These are phyloP conservation scores for Arxiozyma bovina DNA, from an alignment of 1,139 yeast genomes.

Conservation along the genomic window DNA sequence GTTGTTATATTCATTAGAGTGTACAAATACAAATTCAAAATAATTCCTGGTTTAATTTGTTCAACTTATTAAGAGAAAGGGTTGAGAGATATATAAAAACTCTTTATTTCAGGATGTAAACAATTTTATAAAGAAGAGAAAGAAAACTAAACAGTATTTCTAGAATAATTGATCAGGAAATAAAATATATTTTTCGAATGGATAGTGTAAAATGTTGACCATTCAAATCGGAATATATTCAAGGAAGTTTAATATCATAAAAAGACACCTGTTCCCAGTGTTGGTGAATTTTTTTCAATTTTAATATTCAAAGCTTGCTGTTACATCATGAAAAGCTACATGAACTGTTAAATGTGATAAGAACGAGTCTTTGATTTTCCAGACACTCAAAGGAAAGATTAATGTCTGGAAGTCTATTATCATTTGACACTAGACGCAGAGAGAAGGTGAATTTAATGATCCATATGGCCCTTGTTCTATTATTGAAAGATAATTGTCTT, in stretches of 20 bases:
- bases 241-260: not conserved
- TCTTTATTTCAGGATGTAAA: no score
- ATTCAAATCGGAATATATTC: no score
- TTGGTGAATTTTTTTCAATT: no score
- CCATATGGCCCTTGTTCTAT: slow-evolving; percentile 41
- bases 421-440: slow-evolving; percentile 49
- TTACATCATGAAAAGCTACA: not conserved
- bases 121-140: no score
- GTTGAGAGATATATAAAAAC: no score
- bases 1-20: not conserved
- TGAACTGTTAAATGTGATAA: not conserved
- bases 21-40: not conserved
- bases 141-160: not conserved
- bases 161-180: not conserved
- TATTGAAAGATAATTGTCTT: slow-evolving; percentile 13
- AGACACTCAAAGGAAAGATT: not conserved
- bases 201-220: no score
- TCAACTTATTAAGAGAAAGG: no score
- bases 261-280: not conserved
- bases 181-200: no score
- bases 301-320: not conserved
- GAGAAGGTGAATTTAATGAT: slow-evolving; percentile 64
- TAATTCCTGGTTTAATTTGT: not conserved
- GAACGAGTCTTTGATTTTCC: not conserved
- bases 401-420: slow-evolving; percentile 31